A percentile compares a stretch with the other conserved stretches of the same genome.
Conservation (phyloP, 768 basidiomycete genomes). For the Tricholomella constricta region DNA sequence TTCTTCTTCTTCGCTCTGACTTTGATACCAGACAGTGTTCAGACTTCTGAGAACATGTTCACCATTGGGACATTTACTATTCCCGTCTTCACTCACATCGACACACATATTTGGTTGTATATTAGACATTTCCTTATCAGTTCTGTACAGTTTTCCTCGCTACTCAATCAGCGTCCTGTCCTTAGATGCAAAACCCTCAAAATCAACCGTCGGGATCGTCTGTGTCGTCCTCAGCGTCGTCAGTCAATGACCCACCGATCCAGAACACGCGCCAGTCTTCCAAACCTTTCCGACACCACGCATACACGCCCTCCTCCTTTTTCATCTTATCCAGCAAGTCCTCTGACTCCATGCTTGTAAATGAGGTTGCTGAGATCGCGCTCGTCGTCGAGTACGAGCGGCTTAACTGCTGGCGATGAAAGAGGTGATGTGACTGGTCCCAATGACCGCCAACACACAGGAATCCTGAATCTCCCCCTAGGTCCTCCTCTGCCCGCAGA, state of each 20-base stretch:
- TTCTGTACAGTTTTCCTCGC: constrained; percentile 3
- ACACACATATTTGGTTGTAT: constrained; percentile 14
- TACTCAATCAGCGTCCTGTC: too few species aligned
- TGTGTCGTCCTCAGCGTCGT: constrained; percentile 25
- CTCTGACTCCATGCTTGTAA: constrained; percentile 53
- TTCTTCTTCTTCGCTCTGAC: not conserved
- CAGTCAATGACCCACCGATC: constrained; percentile 61
- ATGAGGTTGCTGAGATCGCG: constrained; percentile 44
- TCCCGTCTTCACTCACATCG: constrained; percentile 7
- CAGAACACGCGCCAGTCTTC: constrained; percentile 84
- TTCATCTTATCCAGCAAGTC: constrained; percentile 48
- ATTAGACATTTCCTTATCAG: constrained; percentile 8
- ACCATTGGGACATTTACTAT: constrained; percentile 11
- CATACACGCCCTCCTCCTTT: constrained; percentile 70
- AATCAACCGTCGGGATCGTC: constrained; percentile 4
- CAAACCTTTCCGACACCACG: constrained; percentile 71
- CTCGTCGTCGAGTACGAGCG: constrained; percentile 49
- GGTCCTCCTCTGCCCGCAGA: constrained; percentile 57
- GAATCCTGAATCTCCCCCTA: constrained; percentile 66
- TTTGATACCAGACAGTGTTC: constrained; percentile 2
- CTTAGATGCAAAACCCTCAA: not conserved
- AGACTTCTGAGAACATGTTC: not conserved
- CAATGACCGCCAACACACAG: constrained; percentile 55
- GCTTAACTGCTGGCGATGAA: constrained; percentile 30
- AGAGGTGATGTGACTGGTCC: constrained; percentile 45